Base-by-base conservation (phyloP, 177 flowering plant genomes). In the Telopea speciosissima region DNA sequence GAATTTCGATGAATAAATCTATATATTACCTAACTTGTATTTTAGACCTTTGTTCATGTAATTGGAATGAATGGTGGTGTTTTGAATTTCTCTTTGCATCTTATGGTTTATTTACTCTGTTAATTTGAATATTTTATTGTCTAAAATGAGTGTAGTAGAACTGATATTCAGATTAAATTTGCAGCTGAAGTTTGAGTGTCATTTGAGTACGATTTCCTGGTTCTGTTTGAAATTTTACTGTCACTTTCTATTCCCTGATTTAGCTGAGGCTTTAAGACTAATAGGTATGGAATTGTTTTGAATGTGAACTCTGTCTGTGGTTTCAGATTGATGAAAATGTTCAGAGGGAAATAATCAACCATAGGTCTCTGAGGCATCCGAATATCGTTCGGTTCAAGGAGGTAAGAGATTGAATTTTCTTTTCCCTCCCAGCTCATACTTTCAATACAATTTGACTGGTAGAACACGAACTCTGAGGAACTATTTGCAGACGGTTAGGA, bases 241-340 rank as follows among this genome's bases (percentile, higher is more conserved):
- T 9, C 12, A 31, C 11, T 26, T 1, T 33, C 40, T 7, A 33
- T 33, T 33, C 40, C 40, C 8, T 33, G 40, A 7, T 33, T 36
- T 58, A 28, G 3, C 31, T 28, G 31, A 1, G 31, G 31, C 1
- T 22, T 22, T 62, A 13, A 1, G 24, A 36, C 19, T 13, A 6
- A 24, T 61, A 17, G 25, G 22, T 61, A 14, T 49, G 21, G 70
- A 21, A 2, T 63, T 44, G 6, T n/a, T 16, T 24, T 69, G 33
- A 67, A 21, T 36, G 8, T 61, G 10, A 26, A 21, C 28, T 26
- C 45, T 58, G 10, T 69, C 67, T 65, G 49, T 71, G 67, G 64
- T 68, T 79, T 72, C 87, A 90, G 95, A 90, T 90, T 79, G 92
- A 87, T 87, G 95, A 87, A 82, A 84, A 88, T 78, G 92, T 90